Base-by-base conservation (phyloP, 371 early-diverging fungal species). In the Mucor indicus region DNA sequence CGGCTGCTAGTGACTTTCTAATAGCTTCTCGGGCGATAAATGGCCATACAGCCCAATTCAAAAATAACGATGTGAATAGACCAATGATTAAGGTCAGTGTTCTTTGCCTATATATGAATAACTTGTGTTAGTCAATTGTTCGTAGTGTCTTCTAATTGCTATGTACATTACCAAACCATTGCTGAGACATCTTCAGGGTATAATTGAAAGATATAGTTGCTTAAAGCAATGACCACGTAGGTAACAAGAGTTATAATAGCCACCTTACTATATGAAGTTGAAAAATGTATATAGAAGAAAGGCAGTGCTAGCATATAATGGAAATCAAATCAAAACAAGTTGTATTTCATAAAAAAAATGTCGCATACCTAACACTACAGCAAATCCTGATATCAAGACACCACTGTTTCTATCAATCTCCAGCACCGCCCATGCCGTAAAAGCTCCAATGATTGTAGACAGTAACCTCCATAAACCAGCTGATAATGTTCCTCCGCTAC, bases 41-140 rank as follows among this genome's bases (percentile, higher is more conserved):
- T 12, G 83, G 83, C 80, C 80, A 83, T 0, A 83, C 51, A 19
- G 70, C 30, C 53, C 77, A 74, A 39, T 76, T 72, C 30, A 83
- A 55, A 17, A 67, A 45, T 9, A 80, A 54, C 1, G 79, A 61
- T 5, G 75, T 62, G 17, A 73, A 48, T 21, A 83, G 63, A 15
- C 80, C 83, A 22, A 79, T 50, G 11, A 79, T 62, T 21, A 83
- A 71, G 4, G 77, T 79, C n/a, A 58, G 27, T 0, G 72, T 57
- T 8, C 80, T 69, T 43, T 75, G 62, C 68, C 72, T 72, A 19
- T 11, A 15, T 15, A 20, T 15, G 30, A n/a, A 22, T 31, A 5
- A 10, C 7, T n/a, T n/a, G n/a, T n/a, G n/a, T n/a, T n/a, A n/a
- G n/a, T n/a, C n/a, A n/a, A n/a, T n/a, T n/a, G n/a, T n/a, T n/a